Conservation (phyloP, 2,329 filamentous ascomycete species). For the Colletotrichum eleusines region DNA sequence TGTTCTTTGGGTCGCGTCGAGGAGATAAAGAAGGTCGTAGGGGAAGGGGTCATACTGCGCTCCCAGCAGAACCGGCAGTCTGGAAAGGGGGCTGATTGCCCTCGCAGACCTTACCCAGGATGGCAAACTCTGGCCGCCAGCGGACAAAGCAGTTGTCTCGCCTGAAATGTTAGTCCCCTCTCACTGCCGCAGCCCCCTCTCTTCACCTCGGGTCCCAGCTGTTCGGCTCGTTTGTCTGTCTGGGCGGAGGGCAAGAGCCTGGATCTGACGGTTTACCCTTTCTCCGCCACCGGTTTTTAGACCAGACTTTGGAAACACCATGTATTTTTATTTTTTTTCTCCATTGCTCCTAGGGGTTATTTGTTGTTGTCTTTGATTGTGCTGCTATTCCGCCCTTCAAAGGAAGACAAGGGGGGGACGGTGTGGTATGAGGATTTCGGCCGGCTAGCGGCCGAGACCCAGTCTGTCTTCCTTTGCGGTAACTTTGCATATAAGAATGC, state of each 20-base stretch:
- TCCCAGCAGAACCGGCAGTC: constrained; percentile 24
- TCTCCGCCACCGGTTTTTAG: background rate
- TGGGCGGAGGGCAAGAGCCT: constrained; percentile 9
- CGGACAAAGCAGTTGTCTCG: constrained; percentile 38
- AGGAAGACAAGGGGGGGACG: constrained; percentile 22
- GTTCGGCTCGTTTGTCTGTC: constrained; percentile 26
- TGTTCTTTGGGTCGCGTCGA: constrained; percentile 8
- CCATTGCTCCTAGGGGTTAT: constrained; percentile 9
- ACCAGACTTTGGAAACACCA: background rate
- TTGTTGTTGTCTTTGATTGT: constrained; percentile 31
- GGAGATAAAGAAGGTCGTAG: constrained; percentile 22
- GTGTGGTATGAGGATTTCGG: background rate
- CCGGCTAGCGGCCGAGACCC: constrained; percentile 6
- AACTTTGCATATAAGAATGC: constrained; percentile 20
- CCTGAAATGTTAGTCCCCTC: constrained; percentile 33
- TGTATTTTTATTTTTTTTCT: background rate
- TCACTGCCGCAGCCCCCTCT: constrained; percentile 13
- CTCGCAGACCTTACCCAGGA: constrained; percentile 12
- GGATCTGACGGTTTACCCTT: constrained; percentile 27
- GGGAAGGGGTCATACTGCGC: background rate
- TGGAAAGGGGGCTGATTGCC: constrained; percentile 22
- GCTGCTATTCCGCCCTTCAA: constrained; percentile 17
- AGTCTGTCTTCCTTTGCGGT: constrained; percentile 6
- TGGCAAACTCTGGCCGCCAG: constrained; percentile 16
- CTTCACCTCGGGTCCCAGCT: constrained; percentile 21